A percentile compares a stretch with the other conserved stretches of the same genome.
Evolutionary conservation across 2,329 filamentous ascomycete species (phyloP).

Genomic region (Botrytis deweyae): DNA sequence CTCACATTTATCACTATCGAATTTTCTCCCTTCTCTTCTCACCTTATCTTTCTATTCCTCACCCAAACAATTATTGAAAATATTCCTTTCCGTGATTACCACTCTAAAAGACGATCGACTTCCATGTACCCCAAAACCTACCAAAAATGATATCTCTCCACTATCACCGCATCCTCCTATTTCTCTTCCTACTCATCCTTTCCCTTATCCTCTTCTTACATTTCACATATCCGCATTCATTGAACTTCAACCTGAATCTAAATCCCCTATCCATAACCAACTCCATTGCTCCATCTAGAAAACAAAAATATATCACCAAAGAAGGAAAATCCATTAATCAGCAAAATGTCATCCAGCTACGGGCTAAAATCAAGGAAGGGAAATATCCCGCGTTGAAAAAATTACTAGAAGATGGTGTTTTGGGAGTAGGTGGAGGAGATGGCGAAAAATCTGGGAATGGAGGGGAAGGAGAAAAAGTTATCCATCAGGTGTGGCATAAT

Average conservation of each 20-base stretch:
- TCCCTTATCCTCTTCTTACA: background rate
- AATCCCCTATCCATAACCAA: background rate
- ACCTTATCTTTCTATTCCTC: no score
- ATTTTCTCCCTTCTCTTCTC: background rate
- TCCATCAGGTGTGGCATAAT: constrained; percentile 16
- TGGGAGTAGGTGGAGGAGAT: accelerated
- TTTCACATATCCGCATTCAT: background rate
- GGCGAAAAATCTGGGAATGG: accelerated
- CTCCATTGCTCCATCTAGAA: background rate
- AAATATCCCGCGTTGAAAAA: background rate
- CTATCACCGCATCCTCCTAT: background rate
- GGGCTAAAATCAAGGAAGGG: background rate
- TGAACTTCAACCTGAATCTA: background rate
- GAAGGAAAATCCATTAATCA: background rate
- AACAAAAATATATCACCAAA: background rate
- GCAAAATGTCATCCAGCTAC: background rate
- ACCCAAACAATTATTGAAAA: no score
- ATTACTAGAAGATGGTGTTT: background rate
- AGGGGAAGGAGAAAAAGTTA: background rate
- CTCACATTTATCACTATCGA: background rate
- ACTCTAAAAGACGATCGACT: background rate
- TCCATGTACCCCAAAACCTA: accelerated
- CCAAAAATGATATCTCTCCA: background rate
- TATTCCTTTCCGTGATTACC: background rate
- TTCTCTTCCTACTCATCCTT: background rate